Evolutionary conservation across 345 rosid genomes (phyloP), one percentile per base, ranked within the genome.

Genomic region (Sapria himalayana): DNA sequence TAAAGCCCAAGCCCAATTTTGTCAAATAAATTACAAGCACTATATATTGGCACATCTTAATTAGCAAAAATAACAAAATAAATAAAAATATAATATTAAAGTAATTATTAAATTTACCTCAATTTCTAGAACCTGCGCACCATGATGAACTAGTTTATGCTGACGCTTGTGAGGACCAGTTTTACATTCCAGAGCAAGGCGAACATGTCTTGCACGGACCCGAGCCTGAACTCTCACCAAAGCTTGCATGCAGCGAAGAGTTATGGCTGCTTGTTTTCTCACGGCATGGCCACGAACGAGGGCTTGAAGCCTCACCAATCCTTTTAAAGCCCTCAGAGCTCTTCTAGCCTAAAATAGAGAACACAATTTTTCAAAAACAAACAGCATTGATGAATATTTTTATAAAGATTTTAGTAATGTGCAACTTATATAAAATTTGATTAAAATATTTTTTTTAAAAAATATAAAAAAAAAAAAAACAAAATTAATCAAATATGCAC

Each of bases 161-260:
- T 91, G 92, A 62, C 62, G 59, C 38, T 65, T 80, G 48, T 75
- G 79, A 48, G 73, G 78, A 18, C 65, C 53, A 0, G 85, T 80
- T 63, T 91, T 70, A 72, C 81, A 70, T 63, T 91, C 96, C 69
- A 91, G 59, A 20, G 96, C 74, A 22, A 91, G 48, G 41, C 99
- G 99, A 52, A 84, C 92, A 37, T 85, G 93, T 60, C 99, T 77
- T 29, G 99, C 96, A 8, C 94, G 74, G 16, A 84, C 85, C 57
- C 96, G 95, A 46, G 96, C 99, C 65, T 91, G 99, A 63, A 91
- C 99, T 60, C 96, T 80, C 45, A 84, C 99, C 35, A 91, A 69
- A 19, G 99, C 99, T 84, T 91, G 94, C 99, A 91, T 91, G 60
- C 99, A 80, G 53, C 96, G 85, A 45, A 91, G 94, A 19, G 99